Evolutionary conservation across 352 stramenopile species (phyloP), one percentile per base, ranked within the genome.

Genomic region (Phytophthora citricola): DNA sequence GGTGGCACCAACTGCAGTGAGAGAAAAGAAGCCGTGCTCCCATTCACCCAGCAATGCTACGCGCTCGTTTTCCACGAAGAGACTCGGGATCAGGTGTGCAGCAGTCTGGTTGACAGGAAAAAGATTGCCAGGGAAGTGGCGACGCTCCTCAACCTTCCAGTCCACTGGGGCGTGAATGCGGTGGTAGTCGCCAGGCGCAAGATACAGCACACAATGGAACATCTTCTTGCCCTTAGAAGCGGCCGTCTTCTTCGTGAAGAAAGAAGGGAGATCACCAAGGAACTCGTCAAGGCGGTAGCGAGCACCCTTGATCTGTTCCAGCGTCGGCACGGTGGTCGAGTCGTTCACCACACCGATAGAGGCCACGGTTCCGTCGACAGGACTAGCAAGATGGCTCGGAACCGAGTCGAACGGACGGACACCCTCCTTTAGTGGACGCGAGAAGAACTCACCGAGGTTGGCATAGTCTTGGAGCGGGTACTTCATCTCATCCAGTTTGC

Each of bases 371-470:
- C 79, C 82, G 55, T 95, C 85, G 26, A 92, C 83, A 1, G 86
- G 82, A 49, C 85, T 89, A 26, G 78, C 52, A 26, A 85, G 46
- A 56, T 75, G 52, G 32, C 63, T 47, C 39, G 62, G 34, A 56
- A 66, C 56, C 17, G 31, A 32, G 49, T 86, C 73, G 39, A 89
- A 90, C n/a, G 63, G 56, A 31, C 84, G 82, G 6, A 52, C 58
- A 27, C 81, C 84, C 32, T 91, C 82, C 58, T 93, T 94, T 11
- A 96, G 56, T 26, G 86, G 86, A 4, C 88, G 81, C 22, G 84
- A 92, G 64, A 96, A 96, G 60, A 94, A 96, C 69, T 94, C 86
- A 43, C 81, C 82, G 5, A 96, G 71, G 63, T 94, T 96, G 6
- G 52, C 66, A 48, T 96, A 96, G 41, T 78, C 60, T 50, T 87